Evolutionary conservation across 2,329 filamentous ascomycete genomes (phyloP), one percentile per base, ranked within the genome.

Genomic region (Cladosporium sp.): DNA sequence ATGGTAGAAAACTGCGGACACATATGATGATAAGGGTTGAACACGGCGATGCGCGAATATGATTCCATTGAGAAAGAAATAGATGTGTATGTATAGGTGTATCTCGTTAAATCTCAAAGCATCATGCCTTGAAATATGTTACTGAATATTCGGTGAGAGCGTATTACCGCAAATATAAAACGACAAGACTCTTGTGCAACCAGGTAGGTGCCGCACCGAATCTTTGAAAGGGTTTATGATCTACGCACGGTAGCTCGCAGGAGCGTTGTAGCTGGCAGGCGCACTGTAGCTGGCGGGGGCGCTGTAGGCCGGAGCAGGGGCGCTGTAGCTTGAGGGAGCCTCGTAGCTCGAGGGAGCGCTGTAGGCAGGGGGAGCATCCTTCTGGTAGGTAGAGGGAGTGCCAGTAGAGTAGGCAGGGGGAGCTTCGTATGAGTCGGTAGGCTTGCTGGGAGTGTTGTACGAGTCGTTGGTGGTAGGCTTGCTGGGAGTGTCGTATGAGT

Each of bases 231-330:
- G 11, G 3, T 32, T 15, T 15, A 2, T 58, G 18, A 15, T 26
- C n/a, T 58, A 58, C 26, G 52, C 28, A 14, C 52, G 30, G 52
- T 57, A 57, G 52, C 28, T 34, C 6, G 52, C 30, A 21, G 52
- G 52, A 21, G 54, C 54, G n/a, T 38, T 14, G 54, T 57, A 57
- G 54, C 54, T 57, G 30, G 54, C 14, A 30, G 54, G 24, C 24
- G 24, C 24, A 24, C 24, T 14, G 54, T 57, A 57, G 54, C 54
- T 57, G 30, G 54, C 14, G n/a, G 54, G 54, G 21, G 54, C 54
- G 2, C 7, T 26, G 52, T 57, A 57, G 52, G 18, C 24, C 24
- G 24, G 2, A 24, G 24, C 24, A 24, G 24, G 24, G 24, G 24
- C 24, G 24, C 24, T 24, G 24, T 24, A 24, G 24, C 24, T 24